phyloP scores from a whole-genome alignment of 768 basidiomycete species.

The Naganishia randhawae region DNA sequence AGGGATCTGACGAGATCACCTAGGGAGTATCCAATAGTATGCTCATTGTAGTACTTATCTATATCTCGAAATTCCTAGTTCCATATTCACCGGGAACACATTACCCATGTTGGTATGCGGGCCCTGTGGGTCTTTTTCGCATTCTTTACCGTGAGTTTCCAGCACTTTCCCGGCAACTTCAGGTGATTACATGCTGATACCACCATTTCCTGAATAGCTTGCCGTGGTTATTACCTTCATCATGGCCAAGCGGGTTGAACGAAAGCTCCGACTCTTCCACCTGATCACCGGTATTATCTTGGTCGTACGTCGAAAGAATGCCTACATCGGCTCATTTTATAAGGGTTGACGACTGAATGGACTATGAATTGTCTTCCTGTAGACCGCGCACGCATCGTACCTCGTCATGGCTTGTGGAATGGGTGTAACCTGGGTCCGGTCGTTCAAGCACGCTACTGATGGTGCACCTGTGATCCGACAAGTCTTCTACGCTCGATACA shows the following conservation, averaged over 20 bases:
- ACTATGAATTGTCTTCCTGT: too few relatives aligned
- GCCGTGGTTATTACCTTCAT: conserved; percentile 35
- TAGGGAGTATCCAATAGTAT: too few relatives aligned
- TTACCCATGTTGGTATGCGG: conserved; percentile 36
- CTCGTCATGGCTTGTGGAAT: conserved; percentile 46
- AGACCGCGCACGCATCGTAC: conserved; percentile 42
- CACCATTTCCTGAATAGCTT: too few relatives aligned
- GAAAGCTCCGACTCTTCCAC: conserved; percentile 45
- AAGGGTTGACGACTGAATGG: too few relatives aligned
- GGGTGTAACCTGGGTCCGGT: conserved; percentile 39
- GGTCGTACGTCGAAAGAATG: conserved; percentile 33
- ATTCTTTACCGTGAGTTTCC: conserved; percentile 38
- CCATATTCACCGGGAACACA: conserved; percentile 30
- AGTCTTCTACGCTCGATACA: conserved; percentile 44
- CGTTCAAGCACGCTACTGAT: conserved; percentile 35
- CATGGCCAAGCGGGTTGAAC: conserved; percentile 43
- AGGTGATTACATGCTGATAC: neutral
- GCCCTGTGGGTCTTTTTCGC: conserved; percentile 44
- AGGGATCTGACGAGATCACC: neutral
- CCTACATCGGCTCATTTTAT: too few relatives aligned
- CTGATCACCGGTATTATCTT: conserved; percentile 44
- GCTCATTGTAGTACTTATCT: neutral
- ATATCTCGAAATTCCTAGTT: neutral
- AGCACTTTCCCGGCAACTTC: neutral
- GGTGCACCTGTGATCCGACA: conserved; percentile 37